Percentiles rank a stretch among this genome's conserved stretches.
These are phyloP conservation scores for Jamesozyma gamospora DNA, from an alignment of 805 yeast genomes.

Conservation along the genomic window DNA sequence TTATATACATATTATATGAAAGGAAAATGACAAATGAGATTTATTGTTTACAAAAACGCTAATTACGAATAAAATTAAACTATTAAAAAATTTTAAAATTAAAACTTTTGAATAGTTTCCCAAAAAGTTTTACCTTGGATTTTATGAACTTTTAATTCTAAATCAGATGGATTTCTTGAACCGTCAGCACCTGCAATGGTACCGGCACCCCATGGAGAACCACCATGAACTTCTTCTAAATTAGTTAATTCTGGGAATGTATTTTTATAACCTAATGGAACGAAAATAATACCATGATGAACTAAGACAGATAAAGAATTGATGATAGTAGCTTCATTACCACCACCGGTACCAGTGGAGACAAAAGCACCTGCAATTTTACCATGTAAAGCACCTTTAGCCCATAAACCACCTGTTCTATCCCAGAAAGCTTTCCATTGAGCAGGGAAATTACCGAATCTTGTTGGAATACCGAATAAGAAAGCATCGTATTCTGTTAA, in stretches of 20 bases:
- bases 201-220: slow-evolving; percentile 84
- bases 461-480: slow-evolving; percentile 77
- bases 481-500: slow-evolving; percentile 65
- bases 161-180: slow-evolving; percentile 52
- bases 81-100: background rate
- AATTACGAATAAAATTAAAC: background rate
- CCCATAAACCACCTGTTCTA: slow-evolving; percentile 74
- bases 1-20: background rate
- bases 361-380: slow-evolving; percentile 67
- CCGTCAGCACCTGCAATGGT: slow-evolving; percentile 70
- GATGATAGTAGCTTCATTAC: slow-evolving; percentile 64
- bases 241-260: slow-evolving; percentile 44
- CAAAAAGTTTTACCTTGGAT: slow-evolving; percentile 62
- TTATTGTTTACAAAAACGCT: background rate
- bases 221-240: slow-evolving; percentile 63
- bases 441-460: slow-evolving; percentile 74
- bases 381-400: slow-evolving; percentile 57
- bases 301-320: slow-evolving; percentile 54
- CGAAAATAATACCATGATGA: slow-evolving; percentile 73
- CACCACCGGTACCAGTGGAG: slow-evolving; percentile 76
- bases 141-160: slow-evolving; percentile 54
- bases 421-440: slow-evolving; percentile 74
- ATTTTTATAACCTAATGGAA: slow-evolving; percentile 67
- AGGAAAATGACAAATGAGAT: too few species aligned
- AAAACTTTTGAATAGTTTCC: slow-evolving; percentile 24